Evolutionary conservation across 768 basidiomycete species (phyloP).

Genomic region (Trametes maxima): DNA sequence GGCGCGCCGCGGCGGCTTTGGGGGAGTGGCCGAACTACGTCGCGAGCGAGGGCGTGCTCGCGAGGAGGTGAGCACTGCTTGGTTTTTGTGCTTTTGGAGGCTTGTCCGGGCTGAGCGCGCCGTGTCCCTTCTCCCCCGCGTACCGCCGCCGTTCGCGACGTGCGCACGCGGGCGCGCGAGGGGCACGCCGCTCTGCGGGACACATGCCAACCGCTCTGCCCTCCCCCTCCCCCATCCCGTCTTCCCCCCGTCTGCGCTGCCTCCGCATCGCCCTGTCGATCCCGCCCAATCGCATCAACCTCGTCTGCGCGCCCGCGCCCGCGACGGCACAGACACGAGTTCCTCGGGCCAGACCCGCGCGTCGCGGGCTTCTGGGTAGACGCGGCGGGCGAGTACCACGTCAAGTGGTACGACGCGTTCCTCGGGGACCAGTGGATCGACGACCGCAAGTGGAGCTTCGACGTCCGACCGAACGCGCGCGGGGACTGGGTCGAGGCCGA

Average conservation of each 20-base stretch:
- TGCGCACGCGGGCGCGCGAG: neutral
- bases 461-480: slow-evolving; percentile 35
- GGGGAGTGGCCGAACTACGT: slow-evolving; percentile 17
- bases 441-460: slow-evolving; percentile 43
- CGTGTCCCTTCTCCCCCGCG: neutral
- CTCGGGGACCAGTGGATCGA: slow-evolving; percentile 48
- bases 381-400: slow-evolving; percentile 40
- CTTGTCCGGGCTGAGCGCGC: slow-evolving; percentile 7
- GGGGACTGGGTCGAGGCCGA: slow-evolving; percentile 44
- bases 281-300: neutral
- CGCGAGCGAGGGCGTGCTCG: slow-evolving; percentile 5
- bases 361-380: slow-evolving; percentile 46
- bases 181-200: neutral
- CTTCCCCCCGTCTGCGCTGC: neutral
- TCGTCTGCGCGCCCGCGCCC: too few species aligned
- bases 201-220: neutral
- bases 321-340: slow-evolving; percentile 40
- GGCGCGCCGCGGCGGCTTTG: slow-evolving; percentile 8
- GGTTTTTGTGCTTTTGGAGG: neutral
- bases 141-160: neutral
- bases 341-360: slow-evolving; percentile 46
- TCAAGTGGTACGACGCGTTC: slow-evolving; percentile 49
- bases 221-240: neutral
- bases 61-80: slow-evolving; percentile 14
- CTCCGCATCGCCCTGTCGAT: neutral